Conservation (phyloP, 352 stramenopile genomes). For the Albugo candida region DNA sequence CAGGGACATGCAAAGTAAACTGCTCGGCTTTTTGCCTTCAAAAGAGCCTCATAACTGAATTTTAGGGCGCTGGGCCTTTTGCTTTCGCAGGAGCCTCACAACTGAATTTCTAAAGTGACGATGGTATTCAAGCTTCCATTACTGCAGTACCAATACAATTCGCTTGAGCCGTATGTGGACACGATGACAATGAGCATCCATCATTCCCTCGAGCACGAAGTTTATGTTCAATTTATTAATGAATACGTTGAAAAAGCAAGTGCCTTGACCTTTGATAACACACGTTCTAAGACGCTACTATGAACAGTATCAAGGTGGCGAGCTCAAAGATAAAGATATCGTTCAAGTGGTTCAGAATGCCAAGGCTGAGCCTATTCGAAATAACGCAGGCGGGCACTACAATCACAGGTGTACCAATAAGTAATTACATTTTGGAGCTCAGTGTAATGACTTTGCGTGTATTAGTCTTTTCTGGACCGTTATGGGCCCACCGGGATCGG, state of each 20-base stretch:
- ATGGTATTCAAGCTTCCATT: slow-evolving; percentile 22
- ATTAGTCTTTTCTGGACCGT: slow-evolving; percentile 12
- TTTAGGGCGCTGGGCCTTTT: not conserved
- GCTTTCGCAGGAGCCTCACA: slow-evolving; percentile 1
- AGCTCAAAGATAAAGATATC: slow-evolving; percentile 16
- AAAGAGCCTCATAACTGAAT: not conserved
- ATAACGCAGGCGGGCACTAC: slow-evolving; percentile 16
- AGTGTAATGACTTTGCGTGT: slow-evolving; percentile 25
- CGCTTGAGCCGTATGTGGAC: slow-evolving; percentile 28
- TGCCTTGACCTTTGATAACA: slow-evolving; percentile 14
- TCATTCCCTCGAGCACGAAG: slow-evolving; percentile 26
- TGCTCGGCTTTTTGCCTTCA: too few relatives aligned
- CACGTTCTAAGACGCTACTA: slow-evolving; percentile 18
- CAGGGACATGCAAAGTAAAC: not conserved
- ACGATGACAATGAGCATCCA: slow-evolving; percentile 37
- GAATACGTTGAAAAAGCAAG: slow-evolving; percentile 21
- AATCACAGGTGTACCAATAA: slow-evolving; percentile 6
- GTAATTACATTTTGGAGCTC: not conserved
- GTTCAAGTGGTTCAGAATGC: slow-evolving; percentile 15
- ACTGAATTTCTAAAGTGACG: not conserved
- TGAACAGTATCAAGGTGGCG: slow-evolving; percentile 15
- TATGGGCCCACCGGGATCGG: slow-evolving; percentile 11
- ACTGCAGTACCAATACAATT: slow-evolving; percentile 31
- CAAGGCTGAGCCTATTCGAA: slow-evolving; percentile 12
- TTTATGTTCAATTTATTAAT: slow-evolving; percentile 20